A percentile compares a stretch with the other conserved stretches of the same genome.
These are phyloP conservation scores for Aureobasidium mangrovei DNA, from an alignment of 2,329 filamentous ascomycete genomes.

Conservation along the genomic window DNA sequence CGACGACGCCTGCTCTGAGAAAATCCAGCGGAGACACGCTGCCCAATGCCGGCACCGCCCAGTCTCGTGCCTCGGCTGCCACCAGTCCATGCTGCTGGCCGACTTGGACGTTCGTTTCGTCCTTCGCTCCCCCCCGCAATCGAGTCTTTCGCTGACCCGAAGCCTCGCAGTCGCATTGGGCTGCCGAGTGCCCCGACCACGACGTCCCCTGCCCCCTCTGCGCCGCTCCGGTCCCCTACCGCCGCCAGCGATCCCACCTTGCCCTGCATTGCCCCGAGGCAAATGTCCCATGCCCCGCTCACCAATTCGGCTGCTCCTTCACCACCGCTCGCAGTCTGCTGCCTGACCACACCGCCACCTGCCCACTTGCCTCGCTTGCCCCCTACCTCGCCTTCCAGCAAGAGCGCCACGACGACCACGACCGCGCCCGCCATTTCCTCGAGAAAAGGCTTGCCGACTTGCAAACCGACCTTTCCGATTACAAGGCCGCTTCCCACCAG, in stretches of 20 bases:
- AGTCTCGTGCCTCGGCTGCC: constrained; percentile 45
- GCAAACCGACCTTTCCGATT: constrained; percentile 31
- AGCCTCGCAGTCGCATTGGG: constrained; percentile 23
- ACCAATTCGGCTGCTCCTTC: constrained; percentile 35
- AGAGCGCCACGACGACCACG: constrained; percentile 35
- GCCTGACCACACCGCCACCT: constrained; percentile 33
- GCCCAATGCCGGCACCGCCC: constrained; percentile 47
- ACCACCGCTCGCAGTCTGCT: constrained; percentile 31
- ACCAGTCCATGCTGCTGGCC: constrained; percentile 44
- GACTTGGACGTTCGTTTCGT: constrained; percentile 40
- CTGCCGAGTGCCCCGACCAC: constrained; percentile 41
- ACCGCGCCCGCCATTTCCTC: constrained; percentile 35
- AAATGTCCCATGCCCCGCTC: constrained; percentile 36
- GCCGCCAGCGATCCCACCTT: constrained; percentile 34
- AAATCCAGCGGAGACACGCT: constrained; percentile 47
- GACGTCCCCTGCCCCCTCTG: constrained; percentile 37
- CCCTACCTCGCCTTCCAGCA: constrained; percentile 37
- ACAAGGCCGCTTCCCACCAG: not conserved
- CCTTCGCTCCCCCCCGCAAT: not conserved
- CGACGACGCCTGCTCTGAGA: constrained; percentile 40
- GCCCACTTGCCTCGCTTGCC: constrained; percentile 39
- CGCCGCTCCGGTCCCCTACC: constrained; percentile 31
- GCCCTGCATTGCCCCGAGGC: constrained; percentile 34
- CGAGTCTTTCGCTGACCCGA: not conserved
- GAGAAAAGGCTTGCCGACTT: constrained; percentile 37